Percentiles rank a stretch among this genome's conserved stretches.
These are phyloP conservation scores for Diplodia scrobiculata DNA, from an alignment of 2,329 filamentous ascomycete genomes.

Conservation along the genomic window DNA sequence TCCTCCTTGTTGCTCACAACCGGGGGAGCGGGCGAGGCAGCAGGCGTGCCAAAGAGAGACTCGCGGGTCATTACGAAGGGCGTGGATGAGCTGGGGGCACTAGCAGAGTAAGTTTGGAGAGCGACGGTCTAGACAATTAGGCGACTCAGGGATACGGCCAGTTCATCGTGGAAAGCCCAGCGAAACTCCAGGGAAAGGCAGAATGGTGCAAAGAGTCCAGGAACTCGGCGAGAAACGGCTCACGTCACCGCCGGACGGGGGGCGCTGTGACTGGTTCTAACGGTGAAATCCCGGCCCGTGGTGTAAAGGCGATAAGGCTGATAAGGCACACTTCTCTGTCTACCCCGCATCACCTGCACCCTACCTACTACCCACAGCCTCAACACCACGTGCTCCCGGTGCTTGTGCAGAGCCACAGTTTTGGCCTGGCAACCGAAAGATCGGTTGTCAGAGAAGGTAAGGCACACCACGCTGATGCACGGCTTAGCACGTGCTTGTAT, in stretches of 20 bases:
- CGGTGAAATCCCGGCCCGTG: neutral
- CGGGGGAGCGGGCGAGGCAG: conserved; percentile 28
- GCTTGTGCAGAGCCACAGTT: neutral
- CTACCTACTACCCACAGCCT: neutral
- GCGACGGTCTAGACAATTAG: neutral
- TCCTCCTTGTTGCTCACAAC: conserved; percentile 34
- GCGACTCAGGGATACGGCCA: conserved; percentile 53
- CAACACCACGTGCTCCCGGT: neutral
- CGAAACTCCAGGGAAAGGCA: neutral
- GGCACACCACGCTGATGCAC: neutral
- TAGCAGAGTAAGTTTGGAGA: neutral
- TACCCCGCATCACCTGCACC: neutral
- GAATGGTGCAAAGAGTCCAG: neutral
- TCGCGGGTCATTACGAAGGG: conserved; percentile 10
- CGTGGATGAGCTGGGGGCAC: neutral
- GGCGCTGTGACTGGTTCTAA: neutral
- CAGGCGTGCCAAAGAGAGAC: conserved; percentile 24
- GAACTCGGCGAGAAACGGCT: neutral
- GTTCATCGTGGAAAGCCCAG: conserved; percentile 45
- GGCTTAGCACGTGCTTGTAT: neutral
- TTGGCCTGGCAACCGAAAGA: neutral
- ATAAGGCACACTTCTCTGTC: neutral
- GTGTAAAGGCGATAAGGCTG: neutral
- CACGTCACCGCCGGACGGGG: neutral
- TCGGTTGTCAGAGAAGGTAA: neutral